These are phyloP conservation scores for Talaromyces sp. DNA, from an alignment of 2,329 filamentous ascomycete species.

Conservation along the genomic window DNA sequence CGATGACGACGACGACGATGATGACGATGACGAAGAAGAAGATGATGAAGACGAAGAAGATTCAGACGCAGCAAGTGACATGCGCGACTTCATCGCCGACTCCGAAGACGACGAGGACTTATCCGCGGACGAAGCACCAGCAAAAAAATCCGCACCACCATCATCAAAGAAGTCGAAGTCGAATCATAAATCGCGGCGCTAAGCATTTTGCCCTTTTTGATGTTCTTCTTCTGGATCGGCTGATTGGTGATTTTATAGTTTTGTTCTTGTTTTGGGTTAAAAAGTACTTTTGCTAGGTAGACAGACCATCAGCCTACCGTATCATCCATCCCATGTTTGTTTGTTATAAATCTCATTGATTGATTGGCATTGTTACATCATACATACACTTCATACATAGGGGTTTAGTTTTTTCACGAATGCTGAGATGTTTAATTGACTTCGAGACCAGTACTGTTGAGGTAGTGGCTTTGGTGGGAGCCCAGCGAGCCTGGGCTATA, in stretches of 20 bases:
- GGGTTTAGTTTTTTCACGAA: not conserved
- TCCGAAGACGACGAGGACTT: conserved; percentile 45
- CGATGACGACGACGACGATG: conserved; percentile 52
- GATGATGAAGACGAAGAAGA: conserved; percentile 61
- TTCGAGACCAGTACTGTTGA: not conserved
- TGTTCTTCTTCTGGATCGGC: not conserved
- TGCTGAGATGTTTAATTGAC: not conserved
- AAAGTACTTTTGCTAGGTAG: not conserved
- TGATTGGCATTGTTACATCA: conserved; percentile 10
- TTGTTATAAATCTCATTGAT: conserved; percentile 1
- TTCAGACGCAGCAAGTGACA: conserved; percentile 59
- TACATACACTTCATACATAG: conserved; percentile 13
- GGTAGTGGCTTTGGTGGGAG: not conserved
- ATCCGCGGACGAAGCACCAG: conserved; percentile 27
- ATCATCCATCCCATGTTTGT: not conserved
- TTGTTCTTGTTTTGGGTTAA: not conserved
- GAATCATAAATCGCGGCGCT: conserved; percentile 23
- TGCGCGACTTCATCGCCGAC: conserved; percentile 44
- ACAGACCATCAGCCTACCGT: not conserved
- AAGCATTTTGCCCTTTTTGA: not conserved
- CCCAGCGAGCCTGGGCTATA: not conserved
- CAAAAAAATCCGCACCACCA: conserved; percentile 24
- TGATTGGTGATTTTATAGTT: not conserved
- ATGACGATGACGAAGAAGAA: conserved; percentile 60
- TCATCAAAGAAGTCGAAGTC: conserved; percentile 36